Base-by-base conservation (phyloP, 768 basidiomycete genomes). In the Xerocomellus dryophilus region DNA sequence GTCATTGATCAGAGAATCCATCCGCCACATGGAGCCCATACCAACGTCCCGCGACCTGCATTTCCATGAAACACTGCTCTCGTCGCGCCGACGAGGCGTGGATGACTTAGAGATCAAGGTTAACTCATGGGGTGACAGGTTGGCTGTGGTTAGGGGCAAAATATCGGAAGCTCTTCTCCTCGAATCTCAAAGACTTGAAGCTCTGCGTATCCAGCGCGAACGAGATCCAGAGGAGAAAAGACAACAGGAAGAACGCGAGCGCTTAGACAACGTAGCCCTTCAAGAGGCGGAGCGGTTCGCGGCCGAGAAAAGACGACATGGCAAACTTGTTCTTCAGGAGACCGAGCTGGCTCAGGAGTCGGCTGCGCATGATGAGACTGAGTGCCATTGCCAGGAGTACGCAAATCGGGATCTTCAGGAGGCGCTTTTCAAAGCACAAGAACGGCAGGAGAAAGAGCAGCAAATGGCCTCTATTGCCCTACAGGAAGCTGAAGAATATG, bases 11-110 rank as follows among this genome's bases (percentile, higher is more conserved):
- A 83, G 78, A 18, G 79, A 82, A 41, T 67, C 81, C 3, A 71
- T 90, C 18, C 75, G 76, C 18, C 71, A 69, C 21, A 82, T 92
- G 75, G 81, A 85, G n/a, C 60, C 73, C 31, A 56, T 68, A 9
- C 76, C 81, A 32, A 70, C 73, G 41, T 65, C 71, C 2, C 67
- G 72, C 29, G 81, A 84, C 47, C 50, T 71, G 17, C 63, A 73
- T 39, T 69, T 78, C n/a, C 76, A 78, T 40, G 78, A 83, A 43
- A 63, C 65, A 20, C 51, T 90, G 1, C 76, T 81, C 51, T 66
- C 73, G 18, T 66, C 82, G 12, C 78, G 87, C 41, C 69, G 71
- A 40, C 73, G 76, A 51, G 73, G 75, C 7, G 72, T 81, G 15
- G 78, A 84, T 59, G 79, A 83, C 56, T 70, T 76, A 1, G 81